Base-by-base conservation (phyloP, 805 yeast genomes). In the Scheffersomyces coipomensis region DNA sequence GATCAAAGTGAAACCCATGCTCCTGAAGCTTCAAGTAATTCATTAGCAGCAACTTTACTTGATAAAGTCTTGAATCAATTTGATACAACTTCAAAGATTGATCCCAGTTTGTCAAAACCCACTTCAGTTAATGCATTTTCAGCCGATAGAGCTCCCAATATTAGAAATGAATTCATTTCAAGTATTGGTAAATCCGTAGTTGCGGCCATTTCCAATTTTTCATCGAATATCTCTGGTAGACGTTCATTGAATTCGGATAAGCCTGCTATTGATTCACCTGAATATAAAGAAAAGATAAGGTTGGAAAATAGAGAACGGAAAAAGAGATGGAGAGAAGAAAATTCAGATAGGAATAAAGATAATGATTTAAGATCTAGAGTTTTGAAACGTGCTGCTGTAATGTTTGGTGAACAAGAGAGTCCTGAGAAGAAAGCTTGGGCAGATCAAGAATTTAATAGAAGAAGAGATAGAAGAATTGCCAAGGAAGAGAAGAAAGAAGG, bases 291-390 rank as follows among this genome's bases (percentile, higher is more conserved):
- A 51, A 73, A 78, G 44, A 67, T 81, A 9, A 64, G 89, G 35
- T 50, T 74, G 19, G 90, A 81, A 34, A 88, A 88, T 52, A 68
- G 95, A 34, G 86, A 81, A 38, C 68, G 96, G 16, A 88, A 88
- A 64, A 82, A 85, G 63, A 76, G 78, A 48, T 88, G 96, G 96
- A 72, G 96, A 52, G 90, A 81, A 47, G 81, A 78, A 19, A 88
- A 91, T 55, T 75, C 78, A 7, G 83, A 83, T 43, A 73, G 93
- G 47, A 90, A 90, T 60, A 83, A 87, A 64, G 96, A 89, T 58
- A 84, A 88, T 52, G 98, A 91, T 55, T 67, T 91, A 39, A 73
- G 95, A 37, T 79, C 86, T 0, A 70, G 98, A 39, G 82, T 91
- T 16, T 73, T 77, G 46, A 83, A 83, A 47, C 70, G 93, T 29